Evolutionary conservation across 1,139 yeast species (phyloP).

Genomic region (Pichia sp.): DNA sequence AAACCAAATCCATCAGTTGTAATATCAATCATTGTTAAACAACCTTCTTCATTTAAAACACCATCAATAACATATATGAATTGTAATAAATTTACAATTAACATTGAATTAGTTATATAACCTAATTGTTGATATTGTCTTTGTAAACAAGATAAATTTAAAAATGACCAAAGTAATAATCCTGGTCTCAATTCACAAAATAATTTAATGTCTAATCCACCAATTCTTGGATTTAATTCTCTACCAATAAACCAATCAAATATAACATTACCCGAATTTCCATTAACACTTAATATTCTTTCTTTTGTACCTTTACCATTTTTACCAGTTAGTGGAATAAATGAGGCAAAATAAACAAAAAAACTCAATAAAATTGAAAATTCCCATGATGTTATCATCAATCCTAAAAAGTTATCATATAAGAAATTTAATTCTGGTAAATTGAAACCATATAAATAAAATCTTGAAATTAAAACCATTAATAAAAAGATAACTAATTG

Average conservation of each 20-base stretch:
- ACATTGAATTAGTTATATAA: constrained; percentile 61
- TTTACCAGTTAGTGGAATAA: constrained; percentile 41
- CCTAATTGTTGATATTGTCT: constrained; percentile 66
- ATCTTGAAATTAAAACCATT: constrained; percentile 45
- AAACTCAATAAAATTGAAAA: constrained; percentile 60
- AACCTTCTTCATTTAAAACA: constrained; percentile 83
- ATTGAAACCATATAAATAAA: constrained; percentile 41
- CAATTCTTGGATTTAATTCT: constrained; percentile 87
- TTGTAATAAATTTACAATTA: constrained; percentile 65
- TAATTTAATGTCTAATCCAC: constrained; percentile 78
- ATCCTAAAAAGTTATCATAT: constrained; percentile 59
- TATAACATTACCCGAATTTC: constrained; percentile 68
- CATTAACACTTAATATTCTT: constrained; percentile 75
- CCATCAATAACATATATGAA: constrained; percentile 86
- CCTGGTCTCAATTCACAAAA: constrained; percentile 97
- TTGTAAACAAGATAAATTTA: constrained; percentile 75
- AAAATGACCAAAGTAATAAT: constrained; percentile 73
- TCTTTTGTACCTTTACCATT: constrained; percentile 57
- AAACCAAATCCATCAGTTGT: constrained; percentile 96
- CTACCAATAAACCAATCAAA: constrained; percentile 98
- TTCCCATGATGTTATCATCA: constrained; percentile 56
- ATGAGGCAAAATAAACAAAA: constrained; percentile 63
- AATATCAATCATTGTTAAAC: constrained; percentile 88
- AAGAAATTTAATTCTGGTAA: constrained; percentile 78
- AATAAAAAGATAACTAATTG: constrained; percentile 46